Evolutionary conservation across 331 rosid species (phyloP).

Genomic region (Prunus yedoensis): DNA sequence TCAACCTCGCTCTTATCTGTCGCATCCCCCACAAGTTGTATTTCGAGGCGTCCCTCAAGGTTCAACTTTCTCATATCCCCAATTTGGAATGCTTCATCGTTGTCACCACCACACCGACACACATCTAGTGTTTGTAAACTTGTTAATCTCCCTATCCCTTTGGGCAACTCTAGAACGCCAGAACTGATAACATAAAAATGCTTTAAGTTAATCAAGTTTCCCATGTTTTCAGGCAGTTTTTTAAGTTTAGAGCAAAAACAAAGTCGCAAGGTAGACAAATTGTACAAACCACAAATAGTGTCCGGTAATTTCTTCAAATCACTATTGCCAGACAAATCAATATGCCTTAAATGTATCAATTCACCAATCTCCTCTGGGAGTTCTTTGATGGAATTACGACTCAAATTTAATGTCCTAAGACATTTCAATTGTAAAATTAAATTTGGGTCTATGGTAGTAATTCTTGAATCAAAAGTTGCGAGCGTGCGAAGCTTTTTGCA

Average conservation of each 20-base stretch:
- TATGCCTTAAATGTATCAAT: conserved; percentile 9
- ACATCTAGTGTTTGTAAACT: too few relatives aligned
- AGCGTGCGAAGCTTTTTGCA: too few relatives aligned
- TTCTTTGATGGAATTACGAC: fast-evolving
- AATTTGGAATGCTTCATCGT: too few relatives aligned
- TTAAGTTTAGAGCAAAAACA: fast-evolving
- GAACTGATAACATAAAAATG: fast-evolving
- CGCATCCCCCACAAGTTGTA: too few relatives aligned
- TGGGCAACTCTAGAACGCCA: fast-evolving
- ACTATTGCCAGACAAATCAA: neutral
- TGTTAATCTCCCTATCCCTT: too few relatives aligned
- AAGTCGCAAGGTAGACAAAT: neutral
- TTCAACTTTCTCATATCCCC: too few relatives aligned
- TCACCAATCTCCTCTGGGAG: neutral
- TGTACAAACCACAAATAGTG: neutral
- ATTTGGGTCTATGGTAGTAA: too few relatives aligned
- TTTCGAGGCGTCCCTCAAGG: too few relatives aligned
- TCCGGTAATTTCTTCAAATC: neutral
- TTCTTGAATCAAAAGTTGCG: too few relatives aligned
- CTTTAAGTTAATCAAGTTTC: neutral
- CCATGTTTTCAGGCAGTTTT: neutral
- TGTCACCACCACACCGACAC: too few relatives aligned
- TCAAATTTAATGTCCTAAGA: neutral
- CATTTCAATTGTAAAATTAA: too few relatives aligned
- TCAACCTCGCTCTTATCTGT: too few relatives aligned